Evolutionary conservation across 108 stramenopile genomes (phyloP), one percentile per base, ranked within the genome.

Genomic region (Cyclotella baltica): DNA sequence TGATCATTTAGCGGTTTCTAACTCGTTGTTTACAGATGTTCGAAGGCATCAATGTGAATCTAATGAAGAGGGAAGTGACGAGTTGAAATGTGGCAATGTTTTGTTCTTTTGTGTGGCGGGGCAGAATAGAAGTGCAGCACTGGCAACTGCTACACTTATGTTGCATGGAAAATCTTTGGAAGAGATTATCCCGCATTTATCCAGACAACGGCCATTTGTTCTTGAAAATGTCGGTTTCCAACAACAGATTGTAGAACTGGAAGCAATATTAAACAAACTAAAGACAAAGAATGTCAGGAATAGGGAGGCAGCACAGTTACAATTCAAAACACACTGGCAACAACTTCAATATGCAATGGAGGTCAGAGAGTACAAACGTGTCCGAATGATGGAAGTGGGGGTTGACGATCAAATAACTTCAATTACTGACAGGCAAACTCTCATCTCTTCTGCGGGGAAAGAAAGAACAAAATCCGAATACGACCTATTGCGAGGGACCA

Each of bases 101-200:
- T 47, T 91, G 18, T 88, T 91, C 76, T 92, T 92, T 84, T 92
- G 91, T 70, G 88, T 92, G 0, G 91, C 91, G 5, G 91, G 91
- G 9, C 91, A 92, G 77, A 92, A 92, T 75, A 71, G 90, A 77
- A 53, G 53, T 28, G 82, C 78, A 36, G 70, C 72, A 3, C 65
- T 85, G 35, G 88, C 88, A 9, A 86, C 86, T 6, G 78, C 89
- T 25, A 75, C 89, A 29, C 77, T 87, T 33, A 57, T 92, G 53
- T 55, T 92, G 1, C 87, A 79, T 73, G 91, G 91, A 61, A 82
- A 87, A 51, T 20, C 83, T 18, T 30, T 88, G 53, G 85, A 88
- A 51, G 69, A 85, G 20, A 69, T 85, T 2, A 23, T 92, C 40
- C 22, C 62, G 0, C 85, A 86, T 64, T 74, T 77, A 29, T 63